These are phyloP conservation scores for Leishmania amazonensis DNA, from an alignment of 208 protist genomes.

Conservation along the genomic window DNA sequence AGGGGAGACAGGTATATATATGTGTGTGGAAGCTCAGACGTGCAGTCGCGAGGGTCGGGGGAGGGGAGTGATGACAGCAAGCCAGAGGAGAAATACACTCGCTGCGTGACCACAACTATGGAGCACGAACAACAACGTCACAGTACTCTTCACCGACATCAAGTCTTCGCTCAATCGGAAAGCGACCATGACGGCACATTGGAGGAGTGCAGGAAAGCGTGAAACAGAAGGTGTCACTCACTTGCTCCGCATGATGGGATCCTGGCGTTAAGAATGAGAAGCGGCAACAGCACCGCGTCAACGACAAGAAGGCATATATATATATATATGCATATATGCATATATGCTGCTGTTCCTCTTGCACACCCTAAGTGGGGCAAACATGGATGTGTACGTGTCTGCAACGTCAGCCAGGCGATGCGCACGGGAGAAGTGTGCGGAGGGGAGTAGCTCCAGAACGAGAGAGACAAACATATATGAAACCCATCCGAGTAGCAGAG, in stretches of 20 bases:
- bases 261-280: not conserved
- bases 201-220: not conserved
- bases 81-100: not conserved
- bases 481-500: not conserved
- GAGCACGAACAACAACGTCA: not conserved
- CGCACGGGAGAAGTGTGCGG: not conserved
- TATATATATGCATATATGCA: not conserved
- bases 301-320: not conserved
- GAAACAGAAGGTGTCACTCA: not conserved
- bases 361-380: not conserved
- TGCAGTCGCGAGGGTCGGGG: too few species aligned
- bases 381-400: not conserved
- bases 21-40: not conserved
- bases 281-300: conserved; percentile 20
- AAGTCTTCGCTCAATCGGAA: not conserved
- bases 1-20: not conserved
- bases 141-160: not conserved
- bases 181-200: not conserved
- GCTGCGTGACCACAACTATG: not conserved
- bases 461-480: not conserved
- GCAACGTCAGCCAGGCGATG: not conserved
- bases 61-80: not conserved
- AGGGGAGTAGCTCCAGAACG: not conserved
- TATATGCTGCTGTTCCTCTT: not conserved
- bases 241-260: not conserved